A percentile compares a stretch with the other conserved stretches of the same genome.
phyloP scores from a whole-genome alignment of 805 yeast genomes.

The Nakazawaea ambrosiae region DNA sequence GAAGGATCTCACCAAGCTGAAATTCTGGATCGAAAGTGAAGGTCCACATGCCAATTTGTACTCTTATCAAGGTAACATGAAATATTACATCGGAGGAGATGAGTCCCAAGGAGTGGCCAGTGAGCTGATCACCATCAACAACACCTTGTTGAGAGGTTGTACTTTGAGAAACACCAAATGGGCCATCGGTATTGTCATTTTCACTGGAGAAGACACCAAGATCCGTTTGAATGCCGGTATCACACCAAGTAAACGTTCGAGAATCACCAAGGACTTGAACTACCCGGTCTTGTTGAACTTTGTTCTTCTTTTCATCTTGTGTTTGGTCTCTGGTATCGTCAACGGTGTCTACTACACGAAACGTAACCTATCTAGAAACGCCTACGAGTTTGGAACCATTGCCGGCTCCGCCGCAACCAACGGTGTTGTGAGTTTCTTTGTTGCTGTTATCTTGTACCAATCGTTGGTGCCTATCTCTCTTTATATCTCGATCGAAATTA shows the following conservation, averaged over 20 bases:
- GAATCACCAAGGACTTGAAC: conserved; percentile 60
- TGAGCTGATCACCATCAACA: conserved; percentile 58
- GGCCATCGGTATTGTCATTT: conserved; percentile 68
- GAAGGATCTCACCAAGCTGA: conserved; percentile 48
- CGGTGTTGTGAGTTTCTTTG: conserved; percentile 65
- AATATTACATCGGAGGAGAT: conserved; percentile 31
- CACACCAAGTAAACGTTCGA: conserved; percentile 68
- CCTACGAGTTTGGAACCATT: conserved; percentile 56
- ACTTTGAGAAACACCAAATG: conserved; percentile 69
- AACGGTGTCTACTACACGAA: conserved; percentile 58
- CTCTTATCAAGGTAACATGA: conserved; percentile 59
- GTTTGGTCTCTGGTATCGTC: conserved; percentile 63
- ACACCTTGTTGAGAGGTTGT: conserved; percentile 65
- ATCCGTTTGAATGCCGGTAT: conserved; percentile 73
- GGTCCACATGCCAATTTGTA: conserved; percentile 64
- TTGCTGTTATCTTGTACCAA: conserved; percentile 67
- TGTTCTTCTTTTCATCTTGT: conserved; percentile 49
- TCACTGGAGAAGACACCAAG: conserved; percentile 71
- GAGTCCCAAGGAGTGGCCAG: conserved; percentile 25
- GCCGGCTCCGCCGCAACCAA: conserved; percentile 55
- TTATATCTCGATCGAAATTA: conserved; percentile 71
- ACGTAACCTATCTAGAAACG: conserved; percentile 36
- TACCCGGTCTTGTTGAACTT: conserved; percentile 61
- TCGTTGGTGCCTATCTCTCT: conserved; percentile 75
- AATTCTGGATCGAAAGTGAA: conserved; percentile 62